Evolutionary conservation across 2,329 filamentous ascomycete genomes (phyloP).

Genomic region (Diplodia sapinea): DNA sequence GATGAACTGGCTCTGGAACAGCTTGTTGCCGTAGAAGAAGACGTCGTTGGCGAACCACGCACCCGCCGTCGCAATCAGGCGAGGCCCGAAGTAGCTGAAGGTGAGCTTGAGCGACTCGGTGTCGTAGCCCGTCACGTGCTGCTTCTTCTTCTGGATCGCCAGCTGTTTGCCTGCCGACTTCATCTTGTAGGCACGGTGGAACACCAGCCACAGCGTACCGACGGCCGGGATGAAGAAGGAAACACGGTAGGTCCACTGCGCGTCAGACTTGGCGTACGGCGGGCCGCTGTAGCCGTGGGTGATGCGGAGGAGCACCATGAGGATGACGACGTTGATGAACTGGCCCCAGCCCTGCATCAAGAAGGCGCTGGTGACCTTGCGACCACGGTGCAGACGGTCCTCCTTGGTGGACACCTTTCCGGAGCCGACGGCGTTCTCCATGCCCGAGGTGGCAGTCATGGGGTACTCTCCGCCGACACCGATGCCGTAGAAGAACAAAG

Average conservation of each 20-base stretch:
- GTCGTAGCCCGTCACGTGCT: constrained; percentile 90
- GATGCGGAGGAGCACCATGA: constrained; percentile 85
- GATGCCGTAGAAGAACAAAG: constrained; percentile 86
- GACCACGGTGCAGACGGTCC: constrained; percentile 91
- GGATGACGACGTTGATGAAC: constrained; percentile 87
- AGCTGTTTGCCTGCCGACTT: constrained; percentile 84
- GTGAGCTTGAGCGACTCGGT: constrained; percentile 79
- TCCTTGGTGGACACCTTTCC: constrained; percentile 89
- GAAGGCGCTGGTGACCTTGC: constrained; percentile 94
- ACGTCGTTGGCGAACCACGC: constrained; percentile 97
- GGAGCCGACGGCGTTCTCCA: constrained; percentile 86
- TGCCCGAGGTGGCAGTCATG: constrained; percentile 93
- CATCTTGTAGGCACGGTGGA: constrained; percentile 97
- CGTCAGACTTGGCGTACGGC: constrained; percentile 77
- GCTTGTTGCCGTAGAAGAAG: constrained; percentile 99
- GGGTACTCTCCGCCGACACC: constrained; percentile 86
- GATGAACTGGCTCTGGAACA: constrained; percentile 94
- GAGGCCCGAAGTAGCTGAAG: constrained; percentile 82
- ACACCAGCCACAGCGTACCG: constrained; percentile 91
- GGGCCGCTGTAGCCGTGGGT: constrained; percentile 81
- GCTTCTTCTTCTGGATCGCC: constrained; percentile 80
- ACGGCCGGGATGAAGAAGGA: constrained; percentile 91
- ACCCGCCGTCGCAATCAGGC: constrained; percentile 83
- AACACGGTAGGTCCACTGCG: constrained; percentile 89
- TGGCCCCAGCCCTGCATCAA: constrained; percentile 99